phyloP scores from a whole-genome alignment of 305 asterid genomes.

The Euphrasia arctica region DNA sequence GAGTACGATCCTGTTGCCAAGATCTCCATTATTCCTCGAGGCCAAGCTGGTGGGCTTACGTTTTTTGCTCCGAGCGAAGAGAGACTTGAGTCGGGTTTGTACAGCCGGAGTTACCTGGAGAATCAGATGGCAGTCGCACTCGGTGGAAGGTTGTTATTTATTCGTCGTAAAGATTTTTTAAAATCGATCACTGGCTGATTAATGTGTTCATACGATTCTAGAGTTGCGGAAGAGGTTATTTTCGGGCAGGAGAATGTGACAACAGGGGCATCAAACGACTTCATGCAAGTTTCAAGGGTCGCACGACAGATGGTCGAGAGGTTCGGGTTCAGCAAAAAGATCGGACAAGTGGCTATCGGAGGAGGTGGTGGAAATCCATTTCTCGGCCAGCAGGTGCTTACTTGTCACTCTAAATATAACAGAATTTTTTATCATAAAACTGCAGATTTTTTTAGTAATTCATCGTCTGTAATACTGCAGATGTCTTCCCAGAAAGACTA shows the following conservation, averaged over 20 bases:
- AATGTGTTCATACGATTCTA: constrained; percentile 35
- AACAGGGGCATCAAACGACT: constrained; percentile 93
- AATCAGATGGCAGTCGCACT: constrained; percentile 99
- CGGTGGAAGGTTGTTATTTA: constrained; percentile 75
- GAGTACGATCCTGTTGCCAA: constrained; percentile 98
- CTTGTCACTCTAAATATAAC: neutral
- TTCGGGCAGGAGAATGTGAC: constrained; percentile 84
- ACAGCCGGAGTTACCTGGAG: constrained; percentile 93
- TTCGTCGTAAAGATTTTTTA: neutral
- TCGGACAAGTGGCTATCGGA: constrained; percentile 91
- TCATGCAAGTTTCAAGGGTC: constrained; percentile 96
- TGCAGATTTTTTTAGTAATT: constrained; percentile 21
- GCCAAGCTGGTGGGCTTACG: constrained; percentile 98
- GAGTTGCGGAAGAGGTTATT: constrained; percentile 91
- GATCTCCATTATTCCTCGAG: constrained; percentile 96
- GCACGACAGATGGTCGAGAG: constrained; percentile 99
- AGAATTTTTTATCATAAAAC: neutral
- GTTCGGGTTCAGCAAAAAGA: constrained; percentile 94
- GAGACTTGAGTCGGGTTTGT: constrained; percentile 91
- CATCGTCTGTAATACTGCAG: constrained; percentile 29
- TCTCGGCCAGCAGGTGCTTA: constrained; percentile 81
- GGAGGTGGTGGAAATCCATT: constrained; percentile 91
- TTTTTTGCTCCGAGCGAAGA: constrained; percentile 97
- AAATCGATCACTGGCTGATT: neutral
- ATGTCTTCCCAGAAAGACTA: constrained; percentile 89